phyloP scores from a whole-genome alignment of 257 asterid species.

The Leptodermis oblonga region DNA sequence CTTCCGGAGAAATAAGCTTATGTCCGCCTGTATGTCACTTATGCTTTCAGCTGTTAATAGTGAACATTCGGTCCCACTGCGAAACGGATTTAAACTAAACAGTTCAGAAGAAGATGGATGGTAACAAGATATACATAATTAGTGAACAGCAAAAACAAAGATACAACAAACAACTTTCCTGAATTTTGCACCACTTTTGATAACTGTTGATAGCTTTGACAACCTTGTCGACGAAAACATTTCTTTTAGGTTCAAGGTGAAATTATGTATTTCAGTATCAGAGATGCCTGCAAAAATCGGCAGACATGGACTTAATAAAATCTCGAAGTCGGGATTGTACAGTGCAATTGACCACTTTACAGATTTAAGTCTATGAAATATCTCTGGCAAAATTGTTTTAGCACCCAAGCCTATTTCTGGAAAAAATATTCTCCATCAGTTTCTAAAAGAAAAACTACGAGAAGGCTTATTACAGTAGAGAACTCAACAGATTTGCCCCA shows the following conservation, averaged over 20 bases:
- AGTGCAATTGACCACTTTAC: too few relatives aligned
- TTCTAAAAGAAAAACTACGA: neutral
- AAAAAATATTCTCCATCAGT: neutral
- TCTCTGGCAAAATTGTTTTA: neutral
- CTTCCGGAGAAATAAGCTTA: slow-evolving; percentile 53
- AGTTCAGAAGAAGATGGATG: slow-evolving; percentile 3
- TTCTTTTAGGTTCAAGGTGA: slow-evolving; percentile 50
- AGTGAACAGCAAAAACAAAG: neutral
- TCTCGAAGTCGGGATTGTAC: neutral
- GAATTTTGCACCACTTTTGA: slow-evolving; percentile 67
- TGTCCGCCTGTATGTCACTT: slow-evolving; percentile 37
- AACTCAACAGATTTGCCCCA: neutral
- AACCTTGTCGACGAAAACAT: slow-evolving; percentile 44
- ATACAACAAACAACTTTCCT: slow-evolving; percentile 43
- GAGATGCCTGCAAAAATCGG: slow-evolving; percentile 50
- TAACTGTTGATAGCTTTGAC: slow-evolving; percentile 46
- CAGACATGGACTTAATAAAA: slow-evolving; percentile 16
- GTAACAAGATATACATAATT: slow-evolving; percentile 6
- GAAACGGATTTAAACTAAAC: slow-evolving; percentile 8
- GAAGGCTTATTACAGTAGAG: neutral
- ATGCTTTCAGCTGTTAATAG: slow-evolving; percentile 39
- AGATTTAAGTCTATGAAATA: neutral
- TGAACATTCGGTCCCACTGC: slow-evolving; percentile 82
- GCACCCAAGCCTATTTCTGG: neutral
- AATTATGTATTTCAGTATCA: slow-evolving; percentile 53